A percentile compares a stretch with the other conserved stretches of the same genome.
Conservation (phyloP, 2,329 filamentous ascomycete genomes). For the Ploettnerulaceae sp. region DNA sequence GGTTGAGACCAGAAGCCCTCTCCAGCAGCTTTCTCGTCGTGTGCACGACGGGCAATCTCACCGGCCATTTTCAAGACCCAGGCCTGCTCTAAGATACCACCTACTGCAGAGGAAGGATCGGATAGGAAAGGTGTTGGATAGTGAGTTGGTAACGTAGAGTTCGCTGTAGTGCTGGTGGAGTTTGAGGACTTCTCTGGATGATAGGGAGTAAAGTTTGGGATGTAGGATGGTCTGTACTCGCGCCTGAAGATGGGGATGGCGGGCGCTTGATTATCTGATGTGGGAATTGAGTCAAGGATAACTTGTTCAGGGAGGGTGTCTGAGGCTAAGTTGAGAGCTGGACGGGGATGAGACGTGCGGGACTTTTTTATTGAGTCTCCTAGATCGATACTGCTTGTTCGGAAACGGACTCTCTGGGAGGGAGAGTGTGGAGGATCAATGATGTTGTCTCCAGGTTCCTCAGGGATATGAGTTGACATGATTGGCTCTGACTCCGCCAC, state of each 20-base stretch:
- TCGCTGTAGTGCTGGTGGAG: too few relatives aligned
- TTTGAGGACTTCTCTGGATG: conserved; percentile 24
- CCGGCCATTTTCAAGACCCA: conserved; percentile 93
- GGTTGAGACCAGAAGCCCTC: conserved; percentile 41
- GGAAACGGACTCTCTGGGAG: conserved; percentile 34
- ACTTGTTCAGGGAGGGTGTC: conserved; percentile 20
- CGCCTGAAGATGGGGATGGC: conserved; percentile 19
- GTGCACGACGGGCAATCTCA: conserved; percentile 82
- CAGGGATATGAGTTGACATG: conserved; percentile 51
- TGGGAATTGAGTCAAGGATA: conserved; percentile 14
- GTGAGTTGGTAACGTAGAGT: not conserved
- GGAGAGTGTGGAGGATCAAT: conserved; percentile 48
- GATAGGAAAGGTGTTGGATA: conserved; percentile 21
- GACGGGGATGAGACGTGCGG: conserved; percentile 18
- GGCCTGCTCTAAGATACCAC: conserved; percentile 48
- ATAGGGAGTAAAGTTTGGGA: conserved; percentile 15
- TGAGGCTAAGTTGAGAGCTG: conserved; percentile 15
- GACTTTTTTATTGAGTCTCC: conserved; percentile 35
- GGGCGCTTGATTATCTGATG: conserved; percentile 16
- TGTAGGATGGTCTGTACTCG: conserved; percentile 18
- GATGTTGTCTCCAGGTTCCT: conserved; percentile 54
- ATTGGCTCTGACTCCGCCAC: conserved; percentile 58
- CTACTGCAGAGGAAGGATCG: conserved; percentile 22
- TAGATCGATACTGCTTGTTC: conserved; percentile 33
- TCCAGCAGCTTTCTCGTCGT: conserved; percentile 67